phyloP scores from a whole-genome alignment of 352 stramenopile species.

The Phytophthora hybrid region DNA sequence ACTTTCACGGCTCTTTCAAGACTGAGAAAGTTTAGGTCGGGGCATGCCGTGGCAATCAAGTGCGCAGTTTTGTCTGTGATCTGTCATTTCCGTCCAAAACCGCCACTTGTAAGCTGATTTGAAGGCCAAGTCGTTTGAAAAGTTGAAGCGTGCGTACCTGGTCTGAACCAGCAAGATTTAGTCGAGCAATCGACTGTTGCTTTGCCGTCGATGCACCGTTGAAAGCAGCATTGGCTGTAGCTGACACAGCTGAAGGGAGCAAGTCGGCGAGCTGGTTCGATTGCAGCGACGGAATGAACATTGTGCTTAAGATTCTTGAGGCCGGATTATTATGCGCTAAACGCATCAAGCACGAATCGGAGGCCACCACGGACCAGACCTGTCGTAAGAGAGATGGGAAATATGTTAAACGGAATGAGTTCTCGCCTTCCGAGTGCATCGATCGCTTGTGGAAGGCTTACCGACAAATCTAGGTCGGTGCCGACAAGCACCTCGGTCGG shows the following conservation, averaged over 20 bases:
- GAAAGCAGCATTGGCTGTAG: conserved; percentile 8
- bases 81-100: conserved; percentile 16
- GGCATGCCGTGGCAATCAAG: conserved; percentile 42
- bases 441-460: conserved; percentile 15
- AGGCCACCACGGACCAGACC: conserved; percentile 74
- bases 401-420: neutral
- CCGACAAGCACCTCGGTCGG: conserved; percentile 70
- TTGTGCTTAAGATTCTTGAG: conserved; percentile 11
- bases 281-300: conserved; percentile 12
- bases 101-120: neutral
- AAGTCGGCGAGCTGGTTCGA: conserved; percentile 58
- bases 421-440: neutral
- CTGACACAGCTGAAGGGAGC: conserved; percentile 28
- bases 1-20: conserved; percentile 56
- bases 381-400: conserved; percentile 17
- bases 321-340: conserved; percentile 27
- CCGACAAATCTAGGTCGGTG: conserved; percentile 68
- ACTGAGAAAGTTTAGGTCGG: conserved; percentile 54
- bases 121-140: neutral
- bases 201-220: conserved; percentile 6
- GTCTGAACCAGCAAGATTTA: conserved; percentile 74
- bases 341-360: conserved; percentile 62
- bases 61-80: conserved; percentile 57
- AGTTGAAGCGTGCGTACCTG: conserved; percentile 32
- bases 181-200: conserved; percentile 23